Evolutionary conservation across 805 yeast species (phyloP).

Genomic region (Ogataea glucozyma): DNA sequence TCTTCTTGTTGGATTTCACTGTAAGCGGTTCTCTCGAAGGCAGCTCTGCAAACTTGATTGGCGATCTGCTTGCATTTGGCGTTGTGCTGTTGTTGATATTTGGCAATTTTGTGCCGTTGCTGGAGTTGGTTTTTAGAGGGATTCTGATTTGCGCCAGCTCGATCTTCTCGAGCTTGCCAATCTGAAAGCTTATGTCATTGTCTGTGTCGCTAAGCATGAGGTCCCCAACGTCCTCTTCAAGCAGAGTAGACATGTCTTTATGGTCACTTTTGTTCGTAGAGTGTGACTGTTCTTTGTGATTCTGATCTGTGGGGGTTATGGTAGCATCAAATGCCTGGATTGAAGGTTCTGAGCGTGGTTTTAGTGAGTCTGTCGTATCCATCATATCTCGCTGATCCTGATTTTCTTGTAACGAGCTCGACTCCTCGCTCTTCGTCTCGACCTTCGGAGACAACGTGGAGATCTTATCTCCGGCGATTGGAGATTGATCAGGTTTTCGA

Average conservation of each 20-base stretch:
- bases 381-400: too few species aligned
- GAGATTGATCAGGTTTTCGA: too few species aligned
- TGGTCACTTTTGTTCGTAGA: conserved; percentile 2
- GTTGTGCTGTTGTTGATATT: conserved; percentile 24
- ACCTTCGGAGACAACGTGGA: too few species aligned
- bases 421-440: background rate
- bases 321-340: too few species aligned
- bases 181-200: conserved; percentile 27
- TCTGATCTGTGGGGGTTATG: too few species aligned
- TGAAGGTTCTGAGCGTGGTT: too few species aligned
- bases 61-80: conserved; percentile 28
- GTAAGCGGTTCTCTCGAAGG: conserved; percentile 36
- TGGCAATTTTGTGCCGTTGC: conserved; percentile 13
- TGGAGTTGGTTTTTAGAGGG: conserved; percentile 26
- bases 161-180: conserved; percentile 33
- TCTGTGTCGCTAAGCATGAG: conserved; percentile 26
- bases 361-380: too few species aligned
- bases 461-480: too few species aligned
- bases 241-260: conserved; percentile 8
- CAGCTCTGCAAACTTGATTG: conserved; percentile 35
- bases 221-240: conserved; percentile 22
- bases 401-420: background rate
- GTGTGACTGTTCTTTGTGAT: too few species aligned
- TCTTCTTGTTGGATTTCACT: conserved; percentile 29
- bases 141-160: conserved; percentile 30